Conservation (phyloP, 495 filamentous ascomycete genomes). For the Aspergillus leporis region DNA sequence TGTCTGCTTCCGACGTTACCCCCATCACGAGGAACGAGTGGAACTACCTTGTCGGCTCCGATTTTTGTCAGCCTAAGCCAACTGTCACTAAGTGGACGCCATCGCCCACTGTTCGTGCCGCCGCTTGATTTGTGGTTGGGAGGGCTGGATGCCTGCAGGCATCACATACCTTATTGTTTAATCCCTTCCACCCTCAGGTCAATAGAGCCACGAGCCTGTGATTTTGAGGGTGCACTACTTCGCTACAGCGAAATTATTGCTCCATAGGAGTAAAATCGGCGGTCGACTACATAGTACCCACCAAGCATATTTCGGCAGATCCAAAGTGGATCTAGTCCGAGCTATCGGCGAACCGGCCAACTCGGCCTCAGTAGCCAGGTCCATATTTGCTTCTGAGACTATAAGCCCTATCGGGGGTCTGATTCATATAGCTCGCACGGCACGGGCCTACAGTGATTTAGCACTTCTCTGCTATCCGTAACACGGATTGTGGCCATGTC, state of each 20-base stretch:
- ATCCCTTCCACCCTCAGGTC: background rate
- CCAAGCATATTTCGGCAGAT: background rate
- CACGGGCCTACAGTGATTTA: background rate
- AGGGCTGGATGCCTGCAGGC: background rate
- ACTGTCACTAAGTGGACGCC: conserved; percentile 48
- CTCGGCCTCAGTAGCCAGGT: background rate
- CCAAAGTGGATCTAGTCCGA: conserved; percentile 7
- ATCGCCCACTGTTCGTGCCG: conserved; percentile 38
- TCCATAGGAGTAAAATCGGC: background rate
- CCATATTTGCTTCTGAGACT: background rate
- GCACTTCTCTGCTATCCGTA: background rate
- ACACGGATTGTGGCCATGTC: background rate
- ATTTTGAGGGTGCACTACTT: background rate
- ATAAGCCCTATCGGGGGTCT: background rate
- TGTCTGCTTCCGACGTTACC: conserved; percentile 48
- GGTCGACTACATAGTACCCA: background rate
- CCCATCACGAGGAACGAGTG: conserved; percentile 50
- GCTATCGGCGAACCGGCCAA: conserved; percentile 11
- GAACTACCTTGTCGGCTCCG: conserved; percentile 42
- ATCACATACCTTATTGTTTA: background rate
- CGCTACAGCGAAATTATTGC: background rate
- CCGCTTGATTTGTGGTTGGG: conserved; percentile 27
- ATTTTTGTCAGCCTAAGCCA: conserved; percentile 33
- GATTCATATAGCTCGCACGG: background rate
- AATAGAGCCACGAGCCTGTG: background rate